Evolutionary conservation across 768 basidiomycete species (phyloP).

Genomic region (Russula earlei): DNA sequence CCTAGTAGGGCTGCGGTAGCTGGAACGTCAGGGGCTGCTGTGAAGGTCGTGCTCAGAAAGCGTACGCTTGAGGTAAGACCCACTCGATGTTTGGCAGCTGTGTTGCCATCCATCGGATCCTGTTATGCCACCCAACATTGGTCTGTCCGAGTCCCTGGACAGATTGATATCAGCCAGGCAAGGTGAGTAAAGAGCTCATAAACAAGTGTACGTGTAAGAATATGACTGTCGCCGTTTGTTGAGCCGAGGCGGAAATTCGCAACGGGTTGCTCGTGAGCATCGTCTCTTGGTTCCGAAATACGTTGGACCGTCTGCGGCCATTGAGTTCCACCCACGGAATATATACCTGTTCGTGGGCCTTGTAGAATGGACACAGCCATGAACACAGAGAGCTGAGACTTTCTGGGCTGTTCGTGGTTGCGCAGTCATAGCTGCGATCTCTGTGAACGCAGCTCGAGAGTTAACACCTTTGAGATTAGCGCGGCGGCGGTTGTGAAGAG

Average conservation of each 20-base stretch:
- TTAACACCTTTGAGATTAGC: not conserved
- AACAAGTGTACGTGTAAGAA: slow-evolving; percentile 24
- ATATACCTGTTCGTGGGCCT: not conserved
- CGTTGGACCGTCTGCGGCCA: too few relatives aligned
- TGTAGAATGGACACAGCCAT: not conserved
- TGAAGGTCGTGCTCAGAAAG: not conserved
- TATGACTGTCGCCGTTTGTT: slow-evolving; percentile 24
- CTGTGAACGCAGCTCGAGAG: too few relatives aligned
- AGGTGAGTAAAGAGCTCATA: not conserved
- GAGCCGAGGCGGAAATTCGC: slow-evolving; percentile 14
- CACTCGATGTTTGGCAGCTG: slow-evolving; percentile 34
- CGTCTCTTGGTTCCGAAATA: not conserved
- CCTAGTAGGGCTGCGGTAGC: slow-evolving; percentile 22
- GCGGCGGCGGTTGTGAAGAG: not conserved
- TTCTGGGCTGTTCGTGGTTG: not conserved
- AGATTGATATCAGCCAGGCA: not conserved
- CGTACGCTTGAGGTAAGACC: slow-evolving; percentile 38
- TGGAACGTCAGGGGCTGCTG: not conserved
- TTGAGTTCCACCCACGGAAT: too few relatives aligned
- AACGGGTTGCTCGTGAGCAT: not conserved
- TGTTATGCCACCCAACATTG: slow-evolving; percentile 30
- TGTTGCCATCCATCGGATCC: slow-evolving; percentile 28
- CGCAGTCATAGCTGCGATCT: not conserved
- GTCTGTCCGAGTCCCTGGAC: slow-evolving; percentile 34
- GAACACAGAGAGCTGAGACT: not conserved